These are phyloP conservation scores for Syzygium oleosum DNA, from an alignment of 345 rosid species.

Conservation along the genomic window DNA sequence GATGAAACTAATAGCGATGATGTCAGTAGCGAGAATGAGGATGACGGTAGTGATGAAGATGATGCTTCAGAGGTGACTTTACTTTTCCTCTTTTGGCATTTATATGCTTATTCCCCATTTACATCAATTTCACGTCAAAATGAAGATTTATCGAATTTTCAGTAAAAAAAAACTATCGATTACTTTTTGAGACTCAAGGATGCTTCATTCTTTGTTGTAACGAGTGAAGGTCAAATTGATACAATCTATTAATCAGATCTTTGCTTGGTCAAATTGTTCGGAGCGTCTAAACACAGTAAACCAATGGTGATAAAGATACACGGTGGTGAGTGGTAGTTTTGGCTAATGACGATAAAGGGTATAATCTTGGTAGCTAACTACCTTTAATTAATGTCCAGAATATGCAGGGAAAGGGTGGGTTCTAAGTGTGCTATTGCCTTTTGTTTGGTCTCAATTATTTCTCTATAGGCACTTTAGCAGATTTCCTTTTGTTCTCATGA, in stretches of 20 bases:
- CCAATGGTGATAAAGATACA: neutral
- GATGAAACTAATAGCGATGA: slow-evolving; percentile 42
- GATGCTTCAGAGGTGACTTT: slow-evolving; percentile 31
- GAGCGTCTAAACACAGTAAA: neutral
- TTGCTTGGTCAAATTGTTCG: neutral
- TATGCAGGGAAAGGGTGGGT: neutral
- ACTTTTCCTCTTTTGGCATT: slow-evolving; percentile 1
- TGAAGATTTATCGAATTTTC: neutral
- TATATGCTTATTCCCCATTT: neutral
- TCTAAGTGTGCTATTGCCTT: neutral
- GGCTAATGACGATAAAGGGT: neutral
- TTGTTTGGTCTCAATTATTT: neutral
- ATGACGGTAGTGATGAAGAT: slow-evolving; percentile 26
- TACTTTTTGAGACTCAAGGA: neutral
- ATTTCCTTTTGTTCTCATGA: neutral
- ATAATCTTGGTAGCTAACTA: neutral
- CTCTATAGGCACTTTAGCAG: neutral
- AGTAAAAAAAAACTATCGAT: neutral
- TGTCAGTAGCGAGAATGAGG: slow-evolving; percentile 40
- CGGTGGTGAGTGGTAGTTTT: neutral
- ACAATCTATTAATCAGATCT: neutral
- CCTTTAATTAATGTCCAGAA: neutral
- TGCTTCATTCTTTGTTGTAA: neutral
- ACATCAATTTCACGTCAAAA: neutral
- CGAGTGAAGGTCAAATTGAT: neutral